Percentiles rank a stretch among this genome's conserved stretches.
phyloP scores from a whole-genome alignment of 1,139 yeast species.

The Yamadazyma dushanensis region DNA sequence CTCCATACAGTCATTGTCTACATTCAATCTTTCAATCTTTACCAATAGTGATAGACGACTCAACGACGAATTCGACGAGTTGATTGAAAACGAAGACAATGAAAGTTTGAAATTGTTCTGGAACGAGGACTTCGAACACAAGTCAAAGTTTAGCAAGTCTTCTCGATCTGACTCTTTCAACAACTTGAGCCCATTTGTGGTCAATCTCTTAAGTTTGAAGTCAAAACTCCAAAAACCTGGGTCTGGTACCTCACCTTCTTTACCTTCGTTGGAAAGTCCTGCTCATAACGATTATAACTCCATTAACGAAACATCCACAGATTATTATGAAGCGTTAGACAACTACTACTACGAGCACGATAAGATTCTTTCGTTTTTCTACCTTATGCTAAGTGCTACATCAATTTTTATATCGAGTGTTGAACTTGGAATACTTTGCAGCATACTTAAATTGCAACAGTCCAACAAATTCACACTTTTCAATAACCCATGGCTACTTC shows the following conservation, averaged over 20 bases:
- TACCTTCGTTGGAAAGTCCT: neutral
- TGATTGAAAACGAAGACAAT: constrained; percentile 17
- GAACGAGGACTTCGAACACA: constrained; percentile 14
- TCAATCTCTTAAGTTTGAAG: constrained; percentile 10
- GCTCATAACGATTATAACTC: constrained; percentile 26
- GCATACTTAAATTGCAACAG: constrained; percentile 26
- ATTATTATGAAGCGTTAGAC: constrained; percentile 19
- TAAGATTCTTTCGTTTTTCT: constrained; percentile 35
- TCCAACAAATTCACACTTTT: constrained; percentile 22
- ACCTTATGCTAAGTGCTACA: constrained; percentile 31
- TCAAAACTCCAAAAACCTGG: constrained; percentile 2
- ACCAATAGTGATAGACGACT: constrained; percentile 9
- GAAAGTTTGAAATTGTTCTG: constrained; percentile 18
- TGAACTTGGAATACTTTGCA: constrained; percentile 44
- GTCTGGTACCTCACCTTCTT: neutral
- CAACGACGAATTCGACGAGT: constrained; percentile 15
- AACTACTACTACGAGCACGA: constrained; percentile 38
- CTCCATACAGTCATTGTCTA: constrained; percentile 15
- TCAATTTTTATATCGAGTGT: constrained; percentile 43
- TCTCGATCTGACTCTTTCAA: neutral
- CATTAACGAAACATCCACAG: constrained; percentile 25
- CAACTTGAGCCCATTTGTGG: constrained; percentile 13
- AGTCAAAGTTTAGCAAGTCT: neutral
- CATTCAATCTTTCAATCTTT: constrained; percentile 15
- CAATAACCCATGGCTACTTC: constrained; percentile 35